Base-by-base conservation (phyloP, 2,329 filamentous ascomycete species). In the Ophiostoma ulmi region DNA sequence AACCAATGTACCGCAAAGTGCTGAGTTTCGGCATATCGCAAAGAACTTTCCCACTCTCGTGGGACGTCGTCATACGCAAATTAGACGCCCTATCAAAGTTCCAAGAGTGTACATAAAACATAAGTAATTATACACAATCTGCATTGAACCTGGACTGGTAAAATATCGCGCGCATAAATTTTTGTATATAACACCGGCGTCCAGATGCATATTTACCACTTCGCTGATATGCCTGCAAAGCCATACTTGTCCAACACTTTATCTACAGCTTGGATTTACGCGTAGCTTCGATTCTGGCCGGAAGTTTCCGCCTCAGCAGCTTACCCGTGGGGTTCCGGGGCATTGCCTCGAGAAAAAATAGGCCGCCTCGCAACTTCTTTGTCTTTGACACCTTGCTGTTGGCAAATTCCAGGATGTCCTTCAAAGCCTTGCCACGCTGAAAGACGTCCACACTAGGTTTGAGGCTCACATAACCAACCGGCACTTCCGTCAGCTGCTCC, bases 291-390 rank as follows among this genome's bases (percentile, higher is more conserved):
- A 68, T 11, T 22, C 64, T 38, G 7, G 69, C 69, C 69, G 64
- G 64, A 35, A 70, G 69, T 14, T 48, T 44, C 22, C 69, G 48
- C 36, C 52, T 31, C 64, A 68, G 8, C n/a, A 70, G 52, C 52
- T 70, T 70, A n/a, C 64, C 64, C n/a, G 48, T 63, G 0, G 55
- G 22, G 35, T 67, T 70, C 63, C 69, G 69, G 4, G 69, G 69
- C 44, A 70, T 61, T 0, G 35, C 41, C 63, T 67, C 69, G 4
- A 70, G 69, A 14, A 58, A 70, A n/a, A 67, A 70, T 1, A 70
- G 44, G 20, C 69, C 69, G 14, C 69, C 69, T 5, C 69, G 69
- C 36, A 67, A 61, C 61, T 67, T 70, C 63, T 70, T 70, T 14
- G 61, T 67, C 6, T 17, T 38, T 11, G 65, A n/a, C 26, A 70